A percentile compares a stretch with the other conserved stretches of the same genome.
Conservation (phyloP, 257 asterid species). For the Pogostemon cablin region DNA sequence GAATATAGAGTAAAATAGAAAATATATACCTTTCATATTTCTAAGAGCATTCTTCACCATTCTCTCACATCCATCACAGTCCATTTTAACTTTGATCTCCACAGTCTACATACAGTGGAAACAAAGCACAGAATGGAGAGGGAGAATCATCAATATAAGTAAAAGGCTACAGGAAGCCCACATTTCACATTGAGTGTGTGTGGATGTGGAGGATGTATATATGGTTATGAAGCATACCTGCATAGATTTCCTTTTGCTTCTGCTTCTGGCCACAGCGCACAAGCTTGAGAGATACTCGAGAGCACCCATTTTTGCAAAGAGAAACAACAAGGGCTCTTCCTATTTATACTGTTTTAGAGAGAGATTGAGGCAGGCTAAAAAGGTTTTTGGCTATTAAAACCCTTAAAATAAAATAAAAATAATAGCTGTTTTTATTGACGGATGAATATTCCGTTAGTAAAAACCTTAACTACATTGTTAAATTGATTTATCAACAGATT, state of each 20-base stretch:
- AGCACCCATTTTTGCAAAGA: conserved; percentile 69
- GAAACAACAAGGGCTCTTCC: conserved; percentile 22
- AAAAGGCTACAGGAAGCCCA: not conserved
- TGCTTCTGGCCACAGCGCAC: conserved; percentile 55
- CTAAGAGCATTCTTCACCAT: conserved; percentile 76
- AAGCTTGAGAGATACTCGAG: conserved; percentile 77
- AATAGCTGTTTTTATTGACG: no score
- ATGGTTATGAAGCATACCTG: conserved; percentile 51
- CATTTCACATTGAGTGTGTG: not conserved
- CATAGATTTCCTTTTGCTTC: conserved; percentile 69
- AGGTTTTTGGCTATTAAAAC: no score
- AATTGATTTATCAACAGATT: no score
- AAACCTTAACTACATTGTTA: no score
- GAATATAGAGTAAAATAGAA: not conserved
- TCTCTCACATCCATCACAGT: conserved; percentile 98
- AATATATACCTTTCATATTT: conserved; percentile 61
- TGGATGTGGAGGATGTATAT: not conserved
- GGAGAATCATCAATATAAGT: not conserved
- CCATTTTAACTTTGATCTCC: conserved; percentile 95
- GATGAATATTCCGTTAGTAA: no score
- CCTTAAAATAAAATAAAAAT: no score
- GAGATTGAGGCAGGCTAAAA: no score
- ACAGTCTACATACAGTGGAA: conserved; percentile 56
- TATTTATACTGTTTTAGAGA: conserved; percentile 36
- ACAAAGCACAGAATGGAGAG: not conserved